Evolutionary conservation across 257 asterid species (phyloP).

Genomic region (Capsicum pubescens): DNA sequence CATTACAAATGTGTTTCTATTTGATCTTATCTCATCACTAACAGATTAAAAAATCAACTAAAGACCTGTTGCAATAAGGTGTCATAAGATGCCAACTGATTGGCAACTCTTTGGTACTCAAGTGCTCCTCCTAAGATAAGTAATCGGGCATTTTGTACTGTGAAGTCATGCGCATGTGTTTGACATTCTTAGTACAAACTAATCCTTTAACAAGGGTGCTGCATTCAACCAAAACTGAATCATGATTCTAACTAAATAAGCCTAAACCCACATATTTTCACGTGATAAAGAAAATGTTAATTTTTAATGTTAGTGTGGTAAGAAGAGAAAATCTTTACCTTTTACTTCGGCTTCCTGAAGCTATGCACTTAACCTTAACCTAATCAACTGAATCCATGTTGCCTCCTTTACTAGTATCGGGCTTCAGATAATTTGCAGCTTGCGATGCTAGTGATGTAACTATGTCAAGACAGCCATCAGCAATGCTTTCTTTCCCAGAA

Average conservation of each 20-base stretch:
- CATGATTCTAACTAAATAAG: constrained; percentile 7
- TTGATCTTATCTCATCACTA: constrained; percentile 31
- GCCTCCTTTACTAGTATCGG: constrained; percentile 92
- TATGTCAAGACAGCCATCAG: constrained; percentile 78
- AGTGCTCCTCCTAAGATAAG: constrained; percentile 94
- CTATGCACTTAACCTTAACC: constrained; percentile 86
- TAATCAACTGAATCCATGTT: constrained; percentile 98
- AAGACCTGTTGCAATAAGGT: constrained; percentile 82
- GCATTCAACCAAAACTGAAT: constrained; percentile 43
- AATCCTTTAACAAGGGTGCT: constrained; percentile 87
- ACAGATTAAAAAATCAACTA: constrained; percentile 25
- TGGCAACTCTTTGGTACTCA: constrained; percentile 85
- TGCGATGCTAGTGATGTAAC: constrained; percentile 76
- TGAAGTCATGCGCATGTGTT: constrained; percentile 93
- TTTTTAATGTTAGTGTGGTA: background rate
- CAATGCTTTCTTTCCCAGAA: constrained; percentile 44
- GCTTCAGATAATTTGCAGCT: constrained; percentile 89
- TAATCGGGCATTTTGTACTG: constrained; percentile 80
- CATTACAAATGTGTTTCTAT: constrained; percentile 28
- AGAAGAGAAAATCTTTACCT: constrained; percentile 53
- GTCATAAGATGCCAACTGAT: constrained; percentile 88
- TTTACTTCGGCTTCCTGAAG: constrained; percentile 79
- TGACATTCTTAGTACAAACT: constrained; percentile 90
- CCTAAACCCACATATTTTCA: background rate
- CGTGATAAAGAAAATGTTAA: background rate